A percentile compares a stretch with the other conserved stretches of the same genome.
phyloP scores from a whole-genome alignment of 225 moss, liverwort and hornwort species.

The Bryum argenteum region DNA sequence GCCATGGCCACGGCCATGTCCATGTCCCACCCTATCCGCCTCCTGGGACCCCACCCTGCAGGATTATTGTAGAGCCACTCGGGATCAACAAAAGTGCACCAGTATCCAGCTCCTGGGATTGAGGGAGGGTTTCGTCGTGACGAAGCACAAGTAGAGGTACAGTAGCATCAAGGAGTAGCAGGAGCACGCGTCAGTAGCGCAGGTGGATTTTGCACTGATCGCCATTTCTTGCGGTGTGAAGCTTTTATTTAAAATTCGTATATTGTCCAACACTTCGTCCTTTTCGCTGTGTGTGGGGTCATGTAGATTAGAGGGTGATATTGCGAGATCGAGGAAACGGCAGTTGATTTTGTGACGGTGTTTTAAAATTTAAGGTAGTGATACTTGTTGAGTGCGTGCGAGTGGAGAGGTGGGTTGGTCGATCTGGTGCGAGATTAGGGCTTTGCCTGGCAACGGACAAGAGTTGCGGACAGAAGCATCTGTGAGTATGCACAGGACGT shows the following conservation, averaged over 20 bases:
- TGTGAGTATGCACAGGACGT: slow-evolving; percentile 33
- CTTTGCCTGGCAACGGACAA: background rate
- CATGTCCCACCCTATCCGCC: slow-evolving; percentile 26
- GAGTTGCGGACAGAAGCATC: slow-evolving; percentile 19
- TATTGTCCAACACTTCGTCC: background rate
- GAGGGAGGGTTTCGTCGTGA: background rate
- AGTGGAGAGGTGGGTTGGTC: slow-evolving; percentile 10
- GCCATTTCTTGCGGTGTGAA: slow-evolving; percentile 2
- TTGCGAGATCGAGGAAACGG: background rate
- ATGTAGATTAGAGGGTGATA: slow-evolving; percentile 8
- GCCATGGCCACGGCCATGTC: slow-evolving; percentile 19
- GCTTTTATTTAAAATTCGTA: slow-evolving; percentile 6
- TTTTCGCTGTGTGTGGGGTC: slow-evolving; percentile 25
- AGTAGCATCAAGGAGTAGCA: background rate
- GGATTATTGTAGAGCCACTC: slow-evolving; percentile 5
- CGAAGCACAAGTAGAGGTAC: background rate
- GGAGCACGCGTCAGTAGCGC: slow-evolving; percentile 4
- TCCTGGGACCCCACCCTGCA: slow-evolving; percentile 24
- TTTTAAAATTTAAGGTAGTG: slow-evolving; percentile 8
- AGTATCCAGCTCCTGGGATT: background rate
- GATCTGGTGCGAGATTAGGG: slow-evolving; percentile 32
- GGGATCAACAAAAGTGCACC: slow-evolving; percentile 15
- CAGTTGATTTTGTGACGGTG: background rate
- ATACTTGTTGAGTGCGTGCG: background rate
- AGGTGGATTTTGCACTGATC: slow-evolving; percentile 5